phyloP scores from a whole-genome alignment of 352 stramenopile species.

The Blastocystis sp. region DNA sequence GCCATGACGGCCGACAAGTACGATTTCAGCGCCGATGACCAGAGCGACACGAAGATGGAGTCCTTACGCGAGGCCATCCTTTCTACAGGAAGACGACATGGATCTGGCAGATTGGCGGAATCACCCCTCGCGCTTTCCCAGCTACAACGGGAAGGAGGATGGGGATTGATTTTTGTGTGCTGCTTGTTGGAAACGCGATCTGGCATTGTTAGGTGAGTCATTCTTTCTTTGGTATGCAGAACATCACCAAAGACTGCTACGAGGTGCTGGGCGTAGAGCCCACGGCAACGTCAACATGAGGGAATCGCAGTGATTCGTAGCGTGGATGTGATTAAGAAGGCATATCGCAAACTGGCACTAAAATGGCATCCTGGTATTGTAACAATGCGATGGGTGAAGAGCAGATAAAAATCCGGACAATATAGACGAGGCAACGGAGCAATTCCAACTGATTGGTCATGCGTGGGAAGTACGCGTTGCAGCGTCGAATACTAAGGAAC shows the following conservation, averaged over 20 bases:
- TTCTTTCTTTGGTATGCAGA: not conserved
- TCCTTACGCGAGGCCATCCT: not conserved
- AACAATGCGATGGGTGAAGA: not conserved
- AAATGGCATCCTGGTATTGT: constrained; percentile 82
- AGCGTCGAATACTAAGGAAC: constrained; percentile 66
- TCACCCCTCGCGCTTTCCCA: not conserved
- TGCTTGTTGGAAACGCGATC: not conserved
- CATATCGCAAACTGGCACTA: constrained; percentile 88
- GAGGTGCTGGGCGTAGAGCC: constrained; percentile 79
- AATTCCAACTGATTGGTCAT: constrained; percentile 86
- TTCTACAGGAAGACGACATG: not conserved
- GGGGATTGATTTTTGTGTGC: too few species aligned
- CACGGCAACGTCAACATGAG: constrained; percentile 74
- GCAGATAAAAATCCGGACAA: constrained; percentile 86
- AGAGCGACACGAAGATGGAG: not conserved
- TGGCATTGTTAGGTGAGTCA: not conserved
- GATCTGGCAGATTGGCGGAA: not conserved
- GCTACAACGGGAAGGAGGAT: not conserved
- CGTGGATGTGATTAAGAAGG: constrained; percentile 81
- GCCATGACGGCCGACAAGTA: not conserved
- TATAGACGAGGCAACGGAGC: constrained; percentile 79
- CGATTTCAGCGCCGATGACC: not conserved
- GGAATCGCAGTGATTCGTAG: not conserved
- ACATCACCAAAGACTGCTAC: constrained; percentile 79
- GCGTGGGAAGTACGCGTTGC: constrained; percentile 84